Conservation (phyloP, 495 filamentous ascomycete species). For the Bacidia rubella region DNA sequence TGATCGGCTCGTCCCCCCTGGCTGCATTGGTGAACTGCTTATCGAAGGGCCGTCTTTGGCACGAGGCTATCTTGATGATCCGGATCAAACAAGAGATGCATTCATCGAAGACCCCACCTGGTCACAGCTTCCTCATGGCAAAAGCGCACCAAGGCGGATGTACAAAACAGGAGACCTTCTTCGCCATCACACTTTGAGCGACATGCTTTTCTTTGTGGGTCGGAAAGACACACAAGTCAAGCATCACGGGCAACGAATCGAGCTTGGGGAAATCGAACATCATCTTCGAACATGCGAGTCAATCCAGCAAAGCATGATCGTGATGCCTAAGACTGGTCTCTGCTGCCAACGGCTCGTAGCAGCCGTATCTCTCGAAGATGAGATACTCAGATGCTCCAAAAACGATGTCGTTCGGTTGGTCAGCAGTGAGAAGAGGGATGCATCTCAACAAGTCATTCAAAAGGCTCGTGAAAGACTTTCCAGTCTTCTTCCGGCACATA, state of each 20-base stretch:
- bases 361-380: conserved; percentile 16
- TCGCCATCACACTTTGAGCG: conserved; percentile 43
- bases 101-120: conserved; percentile 34
- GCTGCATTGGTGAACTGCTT: conserved; percentile 28
- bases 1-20: conserved; percentile 25
- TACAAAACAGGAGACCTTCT: conserved; percentile 60
- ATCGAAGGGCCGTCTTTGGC: conserved; percentile 28
- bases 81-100: conserved; percentile 27
- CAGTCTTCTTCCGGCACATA: conserved; percentile 34
- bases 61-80: conserved; percentile 26
- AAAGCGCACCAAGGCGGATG: conserved; percentile 29
- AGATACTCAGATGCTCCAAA: not conserved
- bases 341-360: conserved; percentile 30
- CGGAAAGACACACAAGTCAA: conserved; percentile 57
- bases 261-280: conserved; percentile 51
- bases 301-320: conserved; percentile 33
- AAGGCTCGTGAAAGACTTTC: conserved; percentile 25
- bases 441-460: conserved; percentile 20
- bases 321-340: conserved; percentile 30
- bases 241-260: conserved; percentile 51
- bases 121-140: conserved; percentile 18
- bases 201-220: conserved; percentile 45
- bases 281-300: conserved; percentile 23
- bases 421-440: conserved; percentile 6
- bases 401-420: not conserved